phyloP scores from a whole-genome alignment of 2,329 filamentous ascomycete genomes.

The Aspergillus uvarum region DNA sequence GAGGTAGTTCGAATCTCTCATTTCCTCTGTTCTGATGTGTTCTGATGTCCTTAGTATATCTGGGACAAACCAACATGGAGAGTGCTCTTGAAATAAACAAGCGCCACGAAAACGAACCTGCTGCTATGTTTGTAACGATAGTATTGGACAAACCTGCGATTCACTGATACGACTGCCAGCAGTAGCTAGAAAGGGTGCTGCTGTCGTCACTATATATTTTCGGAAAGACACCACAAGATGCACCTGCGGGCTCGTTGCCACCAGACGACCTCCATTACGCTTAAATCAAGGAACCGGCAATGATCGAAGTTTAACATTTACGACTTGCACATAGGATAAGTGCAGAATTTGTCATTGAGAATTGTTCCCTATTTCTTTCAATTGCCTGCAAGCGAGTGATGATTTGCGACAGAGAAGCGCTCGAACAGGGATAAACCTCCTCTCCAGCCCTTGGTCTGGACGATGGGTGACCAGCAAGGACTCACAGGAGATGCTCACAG shows the following conservation, averaged over 20 bases:
- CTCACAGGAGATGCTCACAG: background rate
- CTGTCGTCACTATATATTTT: background rate
- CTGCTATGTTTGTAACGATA: too few species aligned
- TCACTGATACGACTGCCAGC: background rate
- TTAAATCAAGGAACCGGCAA: slow-evolving; percentile 6
- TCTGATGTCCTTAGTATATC: background rate
- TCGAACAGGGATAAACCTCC: background rate
- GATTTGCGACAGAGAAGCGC: background rate
- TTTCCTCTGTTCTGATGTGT: background rate
- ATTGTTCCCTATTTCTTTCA: too few species aligned
- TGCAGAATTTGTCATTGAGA: too few species aligned
- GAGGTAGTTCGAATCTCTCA: too few species aligned
- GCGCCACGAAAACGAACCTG: too few species aligned
- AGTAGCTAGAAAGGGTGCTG: background rate
- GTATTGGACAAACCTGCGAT: background rate
- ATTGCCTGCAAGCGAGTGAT: background rate
- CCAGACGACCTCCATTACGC: too few species aligned
- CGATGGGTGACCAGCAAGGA: slow-evolving; percentile 6
- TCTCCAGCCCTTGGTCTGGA: background rate
- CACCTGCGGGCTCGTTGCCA: background rate
- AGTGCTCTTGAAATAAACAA: background rate
- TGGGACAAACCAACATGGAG: background rate
- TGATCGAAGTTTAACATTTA: too few species aligned
- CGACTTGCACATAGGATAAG: too few species aligned
- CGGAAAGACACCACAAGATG: slow-evolving; percentile 1